Evolutionary conservation across 345 rosid genomes (phyloP).

Genomic region (Geranium rotundifolium): DNA sequence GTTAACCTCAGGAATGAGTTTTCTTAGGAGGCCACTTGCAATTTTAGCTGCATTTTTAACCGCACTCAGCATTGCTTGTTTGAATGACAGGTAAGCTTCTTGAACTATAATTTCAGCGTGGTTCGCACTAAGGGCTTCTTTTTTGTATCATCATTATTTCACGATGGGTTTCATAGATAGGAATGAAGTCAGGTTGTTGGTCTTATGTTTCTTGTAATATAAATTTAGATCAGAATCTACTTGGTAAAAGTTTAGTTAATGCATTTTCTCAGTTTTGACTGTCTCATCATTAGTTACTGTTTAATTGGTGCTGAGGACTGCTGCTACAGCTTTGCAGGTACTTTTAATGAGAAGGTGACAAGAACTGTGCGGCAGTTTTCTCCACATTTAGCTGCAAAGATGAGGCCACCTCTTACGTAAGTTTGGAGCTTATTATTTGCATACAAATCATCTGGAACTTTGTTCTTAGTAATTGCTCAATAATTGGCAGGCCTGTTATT

Average conservation of each 20-base stretch:
- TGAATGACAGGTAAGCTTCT: constrained; percentile 69
- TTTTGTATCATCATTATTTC: background rate
- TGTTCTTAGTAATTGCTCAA: constrained; percentile 10
- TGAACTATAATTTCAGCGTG: background rate
- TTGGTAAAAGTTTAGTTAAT: background rate
- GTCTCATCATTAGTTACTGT: background rate
- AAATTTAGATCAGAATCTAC: background rate
- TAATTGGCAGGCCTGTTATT: constrained; percentile 60
- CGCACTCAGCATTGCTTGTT: constrained; percentile 57
- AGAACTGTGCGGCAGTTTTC: constrained; percentile 84
- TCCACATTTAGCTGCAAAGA: constrained; percentile 90
- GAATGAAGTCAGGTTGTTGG: background rate
- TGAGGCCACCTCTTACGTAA: constrained; percentile 89
- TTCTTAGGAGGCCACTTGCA: constrained; percentile 75
- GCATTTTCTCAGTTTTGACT: background rate
- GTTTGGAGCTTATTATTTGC: constrained; percentile 5
- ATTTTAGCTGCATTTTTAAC: constrained; percentile 67
- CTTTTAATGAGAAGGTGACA: constrained; percentile 78
- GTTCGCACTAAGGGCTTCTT: background rate
- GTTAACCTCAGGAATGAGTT: constrained; percentile 52
- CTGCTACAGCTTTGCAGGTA: constrained; percentile 80
- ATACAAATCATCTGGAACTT: constrained; percentile 1
- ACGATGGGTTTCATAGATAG: background rate
- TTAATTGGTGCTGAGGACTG: constrained; percentile 10
- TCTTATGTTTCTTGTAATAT: background rate